Base-by-base conservation (phyloP, 2,329 filamentous ascomycete genomes). In the Coleophoma crateriformis region DNA sequence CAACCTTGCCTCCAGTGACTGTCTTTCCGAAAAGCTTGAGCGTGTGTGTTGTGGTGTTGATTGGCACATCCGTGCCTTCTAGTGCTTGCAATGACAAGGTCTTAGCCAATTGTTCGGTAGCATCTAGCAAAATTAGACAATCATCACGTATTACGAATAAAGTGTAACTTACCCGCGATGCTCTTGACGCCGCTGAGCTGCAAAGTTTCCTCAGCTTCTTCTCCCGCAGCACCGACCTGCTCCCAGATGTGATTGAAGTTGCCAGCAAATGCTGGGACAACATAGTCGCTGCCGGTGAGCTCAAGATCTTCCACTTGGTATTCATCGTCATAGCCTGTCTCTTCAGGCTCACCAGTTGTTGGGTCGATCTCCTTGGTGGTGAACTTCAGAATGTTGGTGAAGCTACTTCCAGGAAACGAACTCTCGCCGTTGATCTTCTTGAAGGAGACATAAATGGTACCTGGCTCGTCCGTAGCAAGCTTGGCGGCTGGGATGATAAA, bases 321-420 rank as follows among this genome's bases (percentile, higher is more conserved):
- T 72, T 99, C 94, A 64, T 99, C 94, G 47, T 97, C 92, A 68
- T 97, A 97, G 42, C 94, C 94, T 43, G 74, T 79, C 14, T 95
- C 90, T 68, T 99, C 94, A 1, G 92, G 88, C 70, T 96, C 90
- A 57, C 84, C 82, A n/a, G 89, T 96, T 22, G 87, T 87, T 6
- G 94, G 94, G 62, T 99, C 94, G 58, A 99, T 94, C 71, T 99
- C 94, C 73, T 96, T 97, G 75, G 87, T 94, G 15, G 90, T 96
- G 68, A 99, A 99, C 71, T 94, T 96, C 65, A 99, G 85, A 37
- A 89, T 75, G 70, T 97, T 99, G 58, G 88, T 90, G 70, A 99
- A 95, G 39, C 82, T 87, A 47, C 86, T 84, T 19, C 87, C 77
- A 4, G 90, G 84, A 67, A 95, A 85, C n/a, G 85, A 80, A 40